Evolutionary conservation across 371 early-diverging fungal species (phyloP), one percentile per base, ranked within the genome.

Genomic region (Syncephalastrum monosporum): DNA sequence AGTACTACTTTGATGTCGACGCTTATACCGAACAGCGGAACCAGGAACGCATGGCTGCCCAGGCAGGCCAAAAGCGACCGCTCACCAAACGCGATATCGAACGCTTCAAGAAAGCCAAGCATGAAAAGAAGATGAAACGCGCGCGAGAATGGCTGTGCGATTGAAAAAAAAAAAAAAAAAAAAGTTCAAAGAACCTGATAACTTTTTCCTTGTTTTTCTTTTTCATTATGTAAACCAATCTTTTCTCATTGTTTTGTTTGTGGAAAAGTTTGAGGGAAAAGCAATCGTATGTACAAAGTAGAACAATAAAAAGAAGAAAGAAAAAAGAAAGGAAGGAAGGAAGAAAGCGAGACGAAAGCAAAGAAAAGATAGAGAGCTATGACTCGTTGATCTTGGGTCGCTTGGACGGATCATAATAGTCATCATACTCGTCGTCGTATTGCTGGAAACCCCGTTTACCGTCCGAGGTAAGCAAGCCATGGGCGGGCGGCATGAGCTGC

Each of bases 1-100:
- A 72, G 27, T 63, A 65, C 61, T 78, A 72, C 50, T 78, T 78
- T 63, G 79, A 78, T 53, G 79, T 78, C 6, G 75, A 78, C 57
- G 65, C 56, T 8, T 78, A 78, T 63, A 70, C 63, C 21, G 75
- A 74, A 47, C 55, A 72, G 50, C 47, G 65, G 5, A 75, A 75
- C 56, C 43, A 50, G 43, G 59, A 64, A 42, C 53, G 60, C 42
- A 8, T 25, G 4, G 21, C 55, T 8, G 61, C 55, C 15, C 29
- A 53, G n/a, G 52, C 44, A 8, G 64, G 57, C 21, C 23, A 51
- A 45, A 62, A 62, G 45, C 71, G 64, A 19, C 64, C 59, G 16
- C 56, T 77, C 38, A 64, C 74, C 25, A 71, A 71, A 38, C 71
- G 73, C 59, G 73, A 77, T 27, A 53, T 77, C 15, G 69, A 73